phyloP scores from a whole-genome alignment of 2,329 filamentous ascomycete species.

The Elsinoe arachidis region DNA sequence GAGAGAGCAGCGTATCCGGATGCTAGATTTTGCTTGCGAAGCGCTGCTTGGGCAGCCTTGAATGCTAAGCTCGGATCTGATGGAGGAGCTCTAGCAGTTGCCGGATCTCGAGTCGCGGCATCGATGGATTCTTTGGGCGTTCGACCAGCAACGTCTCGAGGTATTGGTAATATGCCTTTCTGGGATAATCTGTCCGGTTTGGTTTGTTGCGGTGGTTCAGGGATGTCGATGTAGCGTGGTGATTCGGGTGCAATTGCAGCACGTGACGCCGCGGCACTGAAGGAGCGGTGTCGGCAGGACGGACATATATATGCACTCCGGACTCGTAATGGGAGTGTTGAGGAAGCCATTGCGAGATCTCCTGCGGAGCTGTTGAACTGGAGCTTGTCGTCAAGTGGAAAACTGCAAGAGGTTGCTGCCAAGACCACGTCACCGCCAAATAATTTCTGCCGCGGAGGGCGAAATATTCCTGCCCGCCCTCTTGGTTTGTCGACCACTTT shows the following conservation, averaged over 20 bases:
- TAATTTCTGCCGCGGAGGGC: slow-evolving; percentile 5
- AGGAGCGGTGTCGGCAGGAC: slow-evolving; percentile 30
- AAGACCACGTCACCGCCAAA: slow-evolving; percentile 6
- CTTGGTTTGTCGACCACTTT: not conserved
- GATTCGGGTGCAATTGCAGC: slow-evolving; percentile 67
- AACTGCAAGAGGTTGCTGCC: slow-evolving; percentile 1
- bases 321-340: slow-evolving; percentile 26
- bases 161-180: slow-evolving; percentile 75
- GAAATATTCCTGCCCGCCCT: not conserved
- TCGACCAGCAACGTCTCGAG: slow-evolving; percentile 64
- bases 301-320: slow-evolving; percentile 28
- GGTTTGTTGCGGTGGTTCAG: slow-evolving; percentile 64
- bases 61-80: slow-evolving; percentile 42
- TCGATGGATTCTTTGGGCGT: slow-evolving; percentile 16
- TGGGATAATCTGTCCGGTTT: slow-evolving; percentile 41
- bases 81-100: slow-evolving; percentile 15
- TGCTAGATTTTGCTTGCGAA: slow-evolving; percentile 59
- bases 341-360: slow-evolving; percentile 31
- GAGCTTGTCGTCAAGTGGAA: slow-evolving; percentile 8
- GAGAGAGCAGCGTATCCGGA: not conserved
- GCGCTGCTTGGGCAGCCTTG: slow-evolving; percentile 64
- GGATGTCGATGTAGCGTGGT: slow-evolving; percentile 77
- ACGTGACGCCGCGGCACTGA: slow-evolving; percentile 38
- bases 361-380: not conserved
- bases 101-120: slow-evolving; percentile 26